Evolutionary conservation across 2,329 filamentous ascomycete species (phyloP).

Genomic region (Aureobasidium sp.): DNA sequence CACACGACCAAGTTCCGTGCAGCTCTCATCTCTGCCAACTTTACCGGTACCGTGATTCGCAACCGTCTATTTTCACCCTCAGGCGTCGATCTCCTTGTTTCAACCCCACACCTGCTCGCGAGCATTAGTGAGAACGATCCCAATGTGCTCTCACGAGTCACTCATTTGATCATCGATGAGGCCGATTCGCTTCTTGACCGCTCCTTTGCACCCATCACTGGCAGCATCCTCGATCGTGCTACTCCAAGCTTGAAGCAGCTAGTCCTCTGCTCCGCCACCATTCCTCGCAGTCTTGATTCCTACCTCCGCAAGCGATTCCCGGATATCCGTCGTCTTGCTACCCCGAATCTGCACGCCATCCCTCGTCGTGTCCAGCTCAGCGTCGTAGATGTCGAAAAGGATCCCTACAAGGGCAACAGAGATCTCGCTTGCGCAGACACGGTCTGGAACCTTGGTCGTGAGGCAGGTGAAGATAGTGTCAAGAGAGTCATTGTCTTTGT

Average conservation of each 20-base stretch:
- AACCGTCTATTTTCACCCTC: conserved; percentile 71
- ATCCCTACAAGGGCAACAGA: conserved; percentile 93
- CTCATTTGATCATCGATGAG: conserved; percentile 85
- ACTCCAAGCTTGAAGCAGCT: conserved; percentile 78
- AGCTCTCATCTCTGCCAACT: conserved; percentile 70
- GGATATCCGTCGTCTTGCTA: conserved; percentile 76
- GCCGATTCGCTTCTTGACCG: conserved; percentile 93
- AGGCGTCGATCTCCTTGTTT: conserved; percentile 78
- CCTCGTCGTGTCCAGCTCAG: conserved; percentile 89
- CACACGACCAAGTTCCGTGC: conserved; percentile 84
- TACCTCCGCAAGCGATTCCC: conserved; percentile 79
- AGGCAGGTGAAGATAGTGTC: conserved; percentile 53
- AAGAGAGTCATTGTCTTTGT: conserved; percentile 93
- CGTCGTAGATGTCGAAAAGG: conserved; percentile 82
- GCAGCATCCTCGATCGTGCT: conserved; percentile 71
- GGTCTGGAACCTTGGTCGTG: conserved; percentile 87
- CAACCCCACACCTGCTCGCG: conserved; percentile 82
- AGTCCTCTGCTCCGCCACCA: conserved; percentile 91
- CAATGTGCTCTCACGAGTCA: conserved; percentile 85
- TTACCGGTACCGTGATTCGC: conserved; percentile 72
- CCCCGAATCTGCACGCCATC: conserved; percentile 92
- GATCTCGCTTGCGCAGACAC: conserved; percentile 88
- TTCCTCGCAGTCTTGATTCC: conserved; percentile 80
- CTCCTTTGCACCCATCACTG: conserved; percentile 80
- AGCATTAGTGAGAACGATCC: conserved; percentile 86